Percentiles rank a stretch among this genome's conserved stretches.
Conservation (phyloP, 331 rosid genomes). For the Quercus lobata region DNA sequence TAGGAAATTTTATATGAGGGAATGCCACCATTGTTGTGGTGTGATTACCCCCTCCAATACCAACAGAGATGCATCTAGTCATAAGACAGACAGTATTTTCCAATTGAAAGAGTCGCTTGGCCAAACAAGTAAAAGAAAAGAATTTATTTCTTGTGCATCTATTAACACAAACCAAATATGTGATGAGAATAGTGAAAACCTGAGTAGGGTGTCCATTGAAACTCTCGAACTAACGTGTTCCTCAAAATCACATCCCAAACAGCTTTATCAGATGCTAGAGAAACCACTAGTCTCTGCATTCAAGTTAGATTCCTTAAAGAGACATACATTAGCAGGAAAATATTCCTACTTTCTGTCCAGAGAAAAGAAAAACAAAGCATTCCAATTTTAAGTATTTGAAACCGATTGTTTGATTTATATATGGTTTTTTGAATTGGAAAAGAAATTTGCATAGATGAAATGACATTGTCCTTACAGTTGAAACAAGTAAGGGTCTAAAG, state of each 20-base stretch:
- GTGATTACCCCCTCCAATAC: too few relatives aligned
- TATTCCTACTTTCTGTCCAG: background rate
- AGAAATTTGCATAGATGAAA: background rate
- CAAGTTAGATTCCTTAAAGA: constrained; percentile 5
- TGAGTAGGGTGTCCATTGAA: constrained; percentile 34
- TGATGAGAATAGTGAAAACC: constrained; percentile 33
- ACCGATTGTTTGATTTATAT: background rate
- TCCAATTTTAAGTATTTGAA: background rate
- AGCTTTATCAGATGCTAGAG: constrained; percentile 62
- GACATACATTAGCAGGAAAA: background rate
- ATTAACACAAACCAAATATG: background rate
- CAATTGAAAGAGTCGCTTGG: background rate
- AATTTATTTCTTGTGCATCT: background rate
- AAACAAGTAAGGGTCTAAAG: background rate
- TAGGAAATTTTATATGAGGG: too few relatives aligned
- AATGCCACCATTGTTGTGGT: too few relatives aligned
- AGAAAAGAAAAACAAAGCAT: background rate
- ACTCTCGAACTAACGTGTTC: constrained; percentile 37
- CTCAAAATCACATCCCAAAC: constrained; percentile 62
- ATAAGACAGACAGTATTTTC: background rate
- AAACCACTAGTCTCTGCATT: constrained; percentile 59
- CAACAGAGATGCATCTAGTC: background rate
- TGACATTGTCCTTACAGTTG: background rate
- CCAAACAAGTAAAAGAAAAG: too few relatives aligned
- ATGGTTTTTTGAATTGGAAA: background rate